Percentiles rank a stretch among this genome's conserved stretches.
Evolutionary conservation across 345 rosid genomes (phyloP).

Genomic region (Rubroshorea leprosula): DNA sequence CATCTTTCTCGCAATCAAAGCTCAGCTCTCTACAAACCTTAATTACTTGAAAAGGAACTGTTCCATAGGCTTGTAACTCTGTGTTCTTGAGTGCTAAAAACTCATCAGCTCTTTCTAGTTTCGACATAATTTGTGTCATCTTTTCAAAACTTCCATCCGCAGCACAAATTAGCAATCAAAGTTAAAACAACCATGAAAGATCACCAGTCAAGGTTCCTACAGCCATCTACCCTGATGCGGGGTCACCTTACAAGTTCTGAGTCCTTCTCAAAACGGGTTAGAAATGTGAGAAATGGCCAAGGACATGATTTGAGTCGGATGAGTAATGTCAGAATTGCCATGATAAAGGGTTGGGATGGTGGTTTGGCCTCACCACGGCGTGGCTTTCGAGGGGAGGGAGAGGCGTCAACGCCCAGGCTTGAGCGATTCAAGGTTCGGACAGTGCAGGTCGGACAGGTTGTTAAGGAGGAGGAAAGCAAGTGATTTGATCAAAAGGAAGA

Average conservation of each 20-base stretch:
- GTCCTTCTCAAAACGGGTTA: not conserved
- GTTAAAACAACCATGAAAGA: not conserved
- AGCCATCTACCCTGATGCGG: not conserved
- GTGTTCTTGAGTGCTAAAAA: too few relatives aligned
- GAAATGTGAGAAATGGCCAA: not conserved
- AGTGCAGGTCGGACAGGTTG: slow-evolving; percentile 9
- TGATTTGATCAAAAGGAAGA: not conserved
- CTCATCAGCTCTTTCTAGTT: too few relatives aligned
- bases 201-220: not conserved
- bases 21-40: too few relatives aligned
- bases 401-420: slow-evolving; percentile 14
- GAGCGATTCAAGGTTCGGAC: slow-evolving; percentile 35
- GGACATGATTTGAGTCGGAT: not conserved
- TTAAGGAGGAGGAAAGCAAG: slow-evolving; percentile 4
- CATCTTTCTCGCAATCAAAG: too few relatives aligned
- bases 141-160: not conserved
- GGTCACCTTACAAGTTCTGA: not conserved
- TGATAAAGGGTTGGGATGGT: not conserved
- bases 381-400: not conserved
- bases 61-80: too few relatives aligned
- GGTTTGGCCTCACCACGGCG: not conserved
- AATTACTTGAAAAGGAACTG: too few relatives aligned
- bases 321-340: not conserved
- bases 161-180: not conserved
- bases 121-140: not conserved